Base-by-base conservation (phyloP, 148 eudicot genomes). In the Vaccinium darrowii region DNA sequence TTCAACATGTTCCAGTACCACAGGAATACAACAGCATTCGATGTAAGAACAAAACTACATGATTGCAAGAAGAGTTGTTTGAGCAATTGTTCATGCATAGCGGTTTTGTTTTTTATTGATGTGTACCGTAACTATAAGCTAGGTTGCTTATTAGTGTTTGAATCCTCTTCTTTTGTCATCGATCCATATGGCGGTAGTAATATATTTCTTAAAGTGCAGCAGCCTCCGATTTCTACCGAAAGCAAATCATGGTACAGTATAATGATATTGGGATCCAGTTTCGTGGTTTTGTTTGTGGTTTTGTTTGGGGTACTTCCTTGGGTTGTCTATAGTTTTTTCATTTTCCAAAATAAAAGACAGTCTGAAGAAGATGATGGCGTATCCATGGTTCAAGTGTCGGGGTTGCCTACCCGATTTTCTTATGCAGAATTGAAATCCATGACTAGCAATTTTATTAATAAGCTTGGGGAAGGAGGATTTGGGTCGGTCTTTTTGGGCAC, bases 21-120 rank as follows among this genome's bases (percentile, higher is more conserved):
- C 36, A 10, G 13, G 73, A 54, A 67, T 62, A 23, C n/a, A 18
- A 7, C 73, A 67, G 0, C 8, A 3, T 67, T 67, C 39, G 0
- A 49, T 15, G 30, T 19, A 3, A 27, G 49, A 8, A 75, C 74
- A 5, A 56, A 83, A 8, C 2, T 85, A 57, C 79, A 85, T 72
- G 33, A 18, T 33, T 89, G 89, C 83, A 87, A 85, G 82, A 58
- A 76, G 27, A 77, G 67, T 14, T 88, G 90, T 76, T 71, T 84
- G 25, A 69, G 12, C 12, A 84, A 86, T 36, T 88, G 90, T 78
- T 80, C 86, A 0, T 88, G 90, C 73, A 84, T 81, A 71, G 90
- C 88, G 49, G 88, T 82, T 76, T 3, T 88, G 39, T 36, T 36
- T 84, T 67, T 36, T 60, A 0, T 80, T 87, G 27, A 82, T 2